phyloP scores from a whole-genome alignment of 2,329 filamentous ascomycete species.

The Parastagonospora avenae region DNA sequence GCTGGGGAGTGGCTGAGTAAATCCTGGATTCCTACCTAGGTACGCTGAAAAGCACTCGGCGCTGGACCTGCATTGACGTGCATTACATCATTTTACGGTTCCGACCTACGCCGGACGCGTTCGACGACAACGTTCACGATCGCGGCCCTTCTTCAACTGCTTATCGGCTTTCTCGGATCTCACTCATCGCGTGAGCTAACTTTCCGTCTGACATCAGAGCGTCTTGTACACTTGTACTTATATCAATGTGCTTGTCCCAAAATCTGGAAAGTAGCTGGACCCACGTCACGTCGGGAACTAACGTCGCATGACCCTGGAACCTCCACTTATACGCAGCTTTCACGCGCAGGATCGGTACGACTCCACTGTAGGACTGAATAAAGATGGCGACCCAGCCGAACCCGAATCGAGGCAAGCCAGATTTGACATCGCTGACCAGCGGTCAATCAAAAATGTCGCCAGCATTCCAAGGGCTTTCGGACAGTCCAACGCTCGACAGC shows the following conservation, averaged over 20 bases:
- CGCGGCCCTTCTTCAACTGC: neutral
- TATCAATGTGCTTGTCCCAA: constrained; percentile 10
- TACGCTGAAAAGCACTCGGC: neutral
- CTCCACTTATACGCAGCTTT: constrained; percentile 5
- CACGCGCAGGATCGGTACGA: neutral
- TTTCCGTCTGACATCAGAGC: neutral
- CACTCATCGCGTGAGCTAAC: constrained; percentile 9
- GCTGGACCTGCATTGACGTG: neutral
- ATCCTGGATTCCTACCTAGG: neutral
- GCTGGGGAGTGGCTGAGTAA: neutral
- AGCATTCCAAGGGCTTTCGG: constrained; percentile 36
- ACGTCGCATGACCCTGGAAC: constrained; percentile 5
- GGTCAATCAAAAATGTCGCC: constrained; percentile 32
- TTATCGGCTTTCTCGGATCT: constrained; percentile 12
- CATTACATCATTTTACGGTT: constrained; percentile 5
- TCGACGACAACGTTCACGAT: neutral
- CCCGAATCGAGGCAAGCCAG: constrained; percentile 5
- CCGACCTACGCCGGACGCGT: neutral
- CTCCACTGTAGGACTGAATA: constrained; percentile 8
- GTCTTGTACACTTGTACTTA: neutral
- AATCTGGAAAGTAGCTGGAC: constrained; percentile 4
- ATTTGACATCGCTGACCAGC: constrained; percentile 18
- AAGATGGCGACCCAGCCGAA: constrained; percentile 2
- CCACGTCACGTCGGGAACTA: constrained; percentile 17
- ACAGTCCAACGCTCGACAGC: constrained; percentile 15